Evolutionary conservation across 345 rosid genomes (phyloP), one percentile per base, ranked within the genome.

Genomic region (Eucalyptus polyanthemos): DNA sequence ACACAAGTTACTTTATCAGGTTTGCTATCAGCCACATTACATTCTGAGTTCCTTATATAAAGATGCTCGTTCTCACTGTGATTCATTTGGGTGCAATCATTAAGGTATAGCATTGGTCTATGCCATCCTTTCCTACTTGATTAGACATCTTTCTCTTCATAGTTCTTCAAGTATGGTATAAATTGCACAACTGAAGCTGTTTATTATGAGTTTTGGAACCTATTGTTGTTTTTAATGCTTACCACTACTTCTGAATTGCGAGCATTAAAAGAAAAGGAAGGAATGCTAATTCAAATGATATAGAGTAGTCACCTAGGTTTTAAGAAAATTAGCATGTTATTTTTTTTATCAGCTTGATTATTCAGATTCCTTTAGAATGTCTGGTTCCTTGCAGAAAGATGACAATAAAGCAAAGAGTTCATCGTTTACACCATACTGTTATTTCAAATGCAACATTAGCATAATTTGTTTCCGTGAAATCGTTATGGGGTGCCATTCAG

Each of bases 1-100:
- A 90, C 91, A 88, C 93, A 92, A 88, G 86, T 90, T 86, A 65
- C 88, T 51, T 91, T 91, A 88, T 89, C 95, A 93, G 97, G 96
- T 95, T 93, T 89, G 86, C 29, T 29, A 40, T 67, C 25, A 27
- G 40, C 81, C 81, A 31, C 54, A 47, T 21, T 27, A 88, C 80
- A 60, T 65, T 15, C 22, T 87, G 60, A 47, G 62, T 40, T 76
- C 45, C 27, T 72, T 72, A 72, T 72, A 72, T 76, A 76, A 37
- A 76, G 83, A 76, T 76, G 47, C 83, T 76, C 7, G 27, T 76
- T 40, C 83, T 76, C 83, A 37, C 83, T 37, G 45, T 37, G 83
- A 72, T 72, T 72, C 45, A 76, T 40, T 76, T 76, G 85, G 85
- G 85, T 76, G 27, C 47, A 22, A 76, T 37, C 85, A 76, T 76